These are phyloP conservation scores for Albifimbria verrucaria DNA, from an alignment of 2,329 filamentous ascomycete species.

Conservation along the genomic window DNA sequence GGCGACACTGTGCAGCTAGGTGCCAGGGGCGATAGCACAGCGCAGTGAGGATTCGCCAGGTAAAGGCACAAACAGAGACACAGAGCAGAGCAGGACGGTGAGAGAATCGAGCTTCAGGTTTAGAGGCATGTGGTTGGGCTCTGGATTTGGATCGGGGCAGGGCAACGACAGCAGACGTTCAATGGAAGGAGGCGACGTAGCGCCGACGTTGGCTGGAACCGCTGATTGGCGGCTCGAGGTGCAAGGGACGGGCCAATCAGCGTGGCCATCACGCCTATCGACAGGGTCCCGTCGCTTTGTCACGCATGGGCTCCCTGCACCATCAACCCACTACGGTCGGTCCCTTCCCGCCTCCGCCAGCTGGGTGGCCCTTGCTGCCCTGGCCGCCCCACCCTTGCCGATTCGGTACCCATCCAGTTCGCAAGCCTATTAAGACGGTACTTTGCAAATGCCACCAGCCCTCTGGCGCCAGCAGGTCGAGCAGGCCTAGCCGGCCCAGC, in stretches of 20 bases:
- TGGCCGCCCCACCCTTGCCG: constrained; percentile 2
- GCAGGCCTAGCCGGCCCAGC: too few species aligned
- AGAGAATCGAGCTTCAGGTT: constrained; percentile 4
- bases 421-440: too few species aligned
- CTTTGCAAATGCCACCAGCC: too few species aligned
- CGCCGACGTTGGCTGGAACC: constrained; percentile 27
- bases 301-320: constrained; percentile 9
- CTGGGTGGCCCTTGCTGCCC: too few species aligned
- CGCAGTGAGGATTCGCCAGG: too few species aligned
- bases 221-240: constrained; percentile 32
- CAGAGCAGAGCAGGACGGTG: constrained; percentile 3
- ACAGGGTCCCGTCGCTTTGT: constrained; percentile 33
- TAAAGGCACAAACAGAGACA: too few species aligned
- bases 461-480: too few species aligned
- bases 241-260: constrained; percentile 28
- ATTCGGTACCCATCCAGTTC: constrained; percentile 1
- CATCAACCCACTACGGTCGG: constrained; percentile 2
- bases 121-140: constrained; percentile 29
- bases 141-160: constrained; percentile 25
- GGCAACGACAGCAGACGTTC: constrained; percentile 18
- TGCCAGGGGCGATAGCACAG: too few species aligned
- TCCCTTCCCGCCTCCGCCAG: constrained; percentile 2
- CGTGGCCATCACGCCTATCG: constrained; percentile 26
- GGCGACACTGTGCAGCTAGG: too few species aligned
- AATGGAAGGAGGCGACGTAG: constrained; percentile 29